phyloP scores from a whole-genome alignment of 2,329 filamentous ascomycete genomes.

The Phialophora expanda region DNA sequence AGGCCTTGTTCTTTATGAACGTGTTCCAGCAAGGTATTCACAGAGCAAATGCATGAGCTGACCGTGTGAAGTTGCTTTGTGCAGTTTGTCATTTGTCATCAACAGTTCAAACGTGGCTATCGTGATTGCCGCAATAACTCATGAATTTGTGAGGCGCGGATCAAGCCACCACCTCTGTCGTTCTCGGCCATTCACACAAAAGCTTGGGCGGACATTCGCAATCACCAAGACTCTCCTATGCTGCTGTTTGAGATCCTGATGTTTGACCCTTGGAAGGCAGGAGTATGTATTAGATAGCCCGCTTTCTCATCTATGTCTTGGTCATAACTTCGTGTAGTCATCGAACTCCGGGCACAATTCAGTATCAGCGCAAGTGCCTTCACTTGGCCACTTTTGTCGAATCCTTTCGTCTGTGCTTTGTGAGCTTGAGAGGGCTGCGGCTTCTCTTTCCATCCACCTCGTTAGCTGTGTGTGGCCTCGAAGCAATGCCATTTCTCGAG shows the following conservation, averaged over 20 bases:
- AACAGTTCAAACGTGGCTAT: not conserved
- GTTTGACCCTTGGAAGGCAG: not conserved
- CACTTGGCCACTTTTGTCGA: conserved; percentile 34
- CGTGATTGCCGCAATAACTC: not conserved
- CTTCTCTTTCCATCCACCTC: conserved; percentile 26
- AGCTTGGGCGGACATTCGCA: not conserved
- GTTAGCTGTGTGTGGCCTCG: conserved; percentile 9
- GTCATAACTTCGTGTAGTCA: conserved; percentile 36
- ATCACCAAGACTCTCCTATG: not conserved
- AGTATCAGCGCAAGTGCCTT: conserved; percentile 11
- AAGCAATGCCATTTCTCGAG: conserved; percentile 4
- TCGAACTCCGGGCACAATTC: conserved; percentile 10
- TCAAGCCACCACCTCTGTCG: not conserved
- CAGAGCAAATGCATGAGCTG: not conserved
- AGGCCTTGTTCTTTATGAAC: not conserved
- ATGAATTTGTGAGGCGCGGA: not conserved
- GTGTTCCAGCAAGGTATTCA: not conserved
- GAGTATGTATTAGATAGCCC: conserved; percentile 16
- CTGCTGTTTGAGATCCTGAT: not conserved
- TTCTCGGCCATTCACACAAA: not conserved
- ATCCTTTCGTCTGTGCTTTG: conserved; percentile 37
- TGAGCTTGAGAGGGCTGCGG: conserved; percentile 33
- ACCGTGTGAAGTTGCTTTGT: not conserved
- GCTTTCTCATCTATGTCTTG: conserved; percentile 15
- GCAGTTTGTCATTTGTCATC: not conserved